phyloP scores from a whole-genome alignment of 2,329 filamentous ascomycete species.

The Microsporum ferrugineum region DNA sequence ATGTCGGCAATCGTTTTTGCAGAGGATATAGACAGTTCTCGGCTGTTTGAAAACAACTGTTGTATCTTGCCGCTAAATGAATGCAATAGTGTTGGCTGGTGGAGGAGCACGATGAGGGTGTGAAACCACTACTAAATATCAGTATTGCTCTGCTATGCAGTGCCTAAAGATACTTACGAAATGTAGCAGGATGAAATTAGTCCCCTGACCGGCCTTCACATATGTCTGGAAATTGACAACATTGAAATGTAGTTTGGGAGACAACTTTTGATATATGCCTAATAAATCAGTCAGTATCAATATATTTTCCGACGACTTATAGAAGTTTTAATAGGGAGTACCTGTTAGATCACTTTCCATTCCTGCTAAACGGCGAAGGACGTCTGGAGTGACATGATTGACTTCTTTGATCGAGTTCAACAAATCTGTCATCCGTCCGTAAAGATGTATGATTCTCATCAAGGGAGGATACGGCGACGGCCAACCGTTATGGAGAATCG shows the following conservation, averaged over 20 bases:
- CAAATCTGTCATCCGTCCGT: constrained; percentile 71
- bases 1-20: constrained; percentile 90
- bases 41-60: constrained; percentile 66
- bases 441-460: constrained; percentile 73
- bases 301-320: background rate
- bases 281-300: constrained; percentile 6
- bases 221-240: constrained; percentile 78
- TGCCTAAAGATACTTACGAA: constrained; percentile 34
- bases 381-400: constrained; percentile 63
- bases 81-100: constrained; percentile 71
- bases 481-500: constrained; percentile 49
- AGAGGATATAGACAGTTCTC: constrained; percentile 72
- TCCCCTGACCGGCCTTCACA: constrained; percentile 66
- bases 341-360: constrained; percentile 70
- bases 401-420: constrained; percentile 68
- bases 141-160: background rate
- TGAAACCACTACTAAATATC: constrained; percentile 55
- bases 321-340: constrained; percentile 32
- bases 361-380: constrained; percentile 57
- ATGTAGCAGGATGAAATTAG: constrained; percentile 75
- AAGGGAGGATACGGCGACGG: constrained; percentile 69
- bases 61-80: constrained; percentile 60
- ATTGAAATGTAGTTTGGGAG: constrained; percentile 67
- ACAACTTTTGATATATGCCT: constrained; percentile 60
- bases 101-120: constrained; percentile 69